Conservation (phyloP, 2,329 filamentous ascomycete species). For the Fusarium sp. region DNA sequence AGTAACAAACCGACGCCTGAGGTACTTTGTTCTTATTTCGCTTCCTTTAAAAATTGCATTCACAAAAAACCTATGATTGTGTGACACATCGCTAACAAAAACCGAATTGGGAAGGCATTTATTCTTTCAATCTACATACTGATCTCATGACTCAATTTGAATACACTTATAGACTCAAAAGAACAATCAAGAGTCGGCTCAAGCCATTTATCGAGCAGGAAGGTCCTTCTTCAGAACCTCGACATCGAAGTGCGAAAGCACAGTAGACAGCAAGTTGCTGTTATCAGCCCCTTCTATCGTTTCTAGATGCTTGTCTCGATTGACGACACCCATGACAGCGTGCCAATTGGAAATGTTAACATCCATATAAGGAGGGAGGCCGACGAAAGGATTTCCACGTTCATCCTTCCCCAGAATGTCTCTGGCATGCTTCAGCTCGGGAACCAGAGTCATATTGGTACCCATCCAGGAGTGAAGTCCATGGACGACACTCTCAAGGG, state of each 20-base stretch:
- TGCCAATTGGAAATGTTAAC: not conserved
- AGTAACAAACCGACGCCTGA: too few species aligned
- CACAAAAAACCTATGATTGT: too few species aligned
- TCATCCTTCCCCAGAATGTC: not conserved
- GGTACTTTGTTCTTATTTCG: too few species aligned
- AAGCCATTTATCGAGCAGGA: not conserved
- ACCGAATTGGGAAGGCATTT: too few species aligned
- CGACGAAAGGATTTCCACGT: not conserved
- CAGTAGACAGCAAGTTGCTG: not conserved
- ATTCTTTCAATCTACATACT: too few species aligned
- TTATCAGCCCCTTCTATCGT: not conserved
- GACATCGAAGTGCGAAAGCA: not conserved
- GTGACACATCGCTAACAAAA: too few species aligned
- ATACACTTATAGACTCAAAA: not conserved
- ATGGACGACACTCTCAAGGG: conserved; percentile 5
- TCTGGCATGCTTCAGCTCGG: not conserved
- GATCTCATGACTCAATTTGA: not conserved
- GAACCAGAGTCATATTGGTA: not conserved
- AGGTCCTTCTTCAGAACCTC: not conserved
- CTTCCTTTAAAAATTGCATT: too few species aligned
- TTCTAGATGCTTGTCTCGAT: not conserved
- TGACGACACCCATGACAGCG: not conserved
- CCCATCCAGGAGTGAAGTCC: conserved; percentile 6
- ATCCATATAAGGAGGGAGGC: conserved; percentile 3
- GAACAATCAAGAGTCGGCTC: too few species aligned